Conservation (phyloP, 352 stramenopile species). For the Hyaloperonospora brassicae region DNA sequence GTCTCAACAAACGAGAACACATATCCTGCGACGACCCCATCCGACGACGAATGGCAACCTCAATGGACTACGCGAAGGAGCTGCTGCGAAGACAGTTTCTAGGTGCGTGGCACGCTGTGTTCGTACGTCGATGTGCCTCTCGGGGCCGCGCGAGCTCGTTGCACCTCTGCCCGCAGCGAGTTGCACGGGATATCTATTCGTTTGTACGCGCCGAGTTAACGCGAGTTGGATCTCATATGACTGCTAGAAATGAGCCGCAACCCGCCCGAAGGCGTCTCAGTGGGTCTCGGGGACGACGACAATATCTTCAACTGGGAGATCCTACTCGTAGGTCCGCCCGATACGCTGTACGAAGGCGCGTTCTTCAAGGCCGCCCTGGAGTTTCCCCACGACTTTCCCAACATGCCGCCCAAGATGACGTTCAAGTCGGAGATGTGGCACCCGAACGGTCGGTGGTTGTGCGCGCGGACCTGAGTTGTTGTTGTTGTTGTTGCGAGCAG, state of each 20-base stretch:
- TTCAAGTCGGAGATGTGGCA: conserved; percentile 99
- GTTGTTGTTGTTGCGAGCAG: not conserved
- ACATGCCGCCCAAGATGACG: conserved; percentile 97
- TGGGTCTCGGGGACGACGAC: conserved; percentile 94
- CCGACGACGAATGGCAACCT: conserved; percentile 25
- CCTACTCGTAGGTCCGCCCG: conserved; percentile 92
- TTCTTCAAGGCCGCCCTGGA: conserved; percentile 98
- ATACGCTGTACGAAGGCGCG: conserved; percentile 93
- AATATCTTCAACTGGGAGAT: conserved; percentile 99
- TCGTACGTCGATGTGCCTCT: not conserved
- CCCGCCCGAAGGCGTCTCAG: conserved; percentile 96
- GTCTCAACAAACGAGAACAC: conserved; percentile 12
- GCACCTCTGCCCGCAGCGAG: no score
- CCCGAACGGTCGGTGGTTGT: conserved; percentile 86
- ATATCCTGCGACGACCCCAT: not conserved
- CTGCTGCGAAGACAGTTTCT: conserved; percentile 77
- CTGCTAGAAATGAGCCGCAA: conserved; percentile 95
- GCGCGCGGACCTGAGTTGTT: no score
- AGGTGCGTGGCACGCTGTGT: conserved; percentile 28
- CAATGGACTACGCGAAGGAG: conserved; percentile 71
- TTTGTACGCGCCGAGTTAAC: conserved; percentile 2
- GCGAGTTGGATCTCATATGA: conserved; percentile 9
- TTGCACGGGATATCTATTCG: no score
- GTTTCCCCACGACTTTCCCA: conserved; percentile 98
- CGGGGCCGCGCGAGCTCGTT: no score